Conservation (phyloP, 495 filamentous ascomycete species). For the Penicillium cosmopolitanum region DNA sequence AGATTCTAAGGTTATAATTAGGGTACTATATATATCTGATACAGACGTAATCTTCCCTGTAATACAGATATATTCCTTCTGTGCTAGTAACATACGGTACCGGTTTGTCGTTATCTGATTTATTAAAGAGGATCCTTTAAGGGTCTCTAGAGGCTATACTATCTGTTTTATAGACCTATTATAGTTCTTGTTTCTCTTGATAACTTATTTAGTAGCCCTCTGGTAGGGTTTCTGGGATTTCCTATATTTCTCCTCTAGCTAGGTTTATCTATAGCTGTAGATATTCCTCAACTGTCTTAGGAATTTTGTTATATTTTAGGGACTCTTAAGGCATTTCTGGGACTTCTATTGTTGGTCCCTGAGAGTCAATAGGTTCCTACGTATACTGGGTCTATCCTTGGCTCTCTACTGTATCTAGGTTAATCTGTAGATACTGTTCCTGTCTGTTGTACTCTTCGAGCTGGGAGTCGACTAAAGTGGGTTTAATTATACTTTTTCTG, state of each 20-base stretch:
- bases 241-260: too few species aligned
- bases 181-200: neutral
- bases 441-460: too few species aligned
- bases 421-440: too few species aligned
- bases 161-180: neutral
- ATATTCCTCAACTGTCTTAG: neutral
- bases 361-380: too few species aligned
- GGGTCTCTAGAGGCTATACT: neutral
- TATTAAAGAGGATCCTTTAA: neutral
- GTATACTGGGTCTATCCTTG: too few species aligned
- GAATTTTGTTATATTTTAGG: neutral
- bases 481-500: too few species aligned
- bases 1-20: neutral
- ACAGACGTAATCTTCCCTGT: neutral
- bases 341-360: too few species aligned
- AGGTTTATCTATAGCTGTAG: too few species aligned
- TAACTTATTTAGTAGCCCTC: neutral
- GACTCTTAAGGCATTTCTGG: neutral
- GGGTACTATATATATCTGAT: neutral
- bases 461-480: neutral
- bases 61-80: neutral
- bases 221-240: neutral
- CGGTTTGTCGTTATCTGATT: neutral
- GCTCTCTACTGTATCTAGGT: too few species aligned
- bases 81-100: neutral